Evolutionary conservation across 768 basidiomycete genomes (phyloP).

Genomic region (Lactifluus hygrophoroides): DNA sequence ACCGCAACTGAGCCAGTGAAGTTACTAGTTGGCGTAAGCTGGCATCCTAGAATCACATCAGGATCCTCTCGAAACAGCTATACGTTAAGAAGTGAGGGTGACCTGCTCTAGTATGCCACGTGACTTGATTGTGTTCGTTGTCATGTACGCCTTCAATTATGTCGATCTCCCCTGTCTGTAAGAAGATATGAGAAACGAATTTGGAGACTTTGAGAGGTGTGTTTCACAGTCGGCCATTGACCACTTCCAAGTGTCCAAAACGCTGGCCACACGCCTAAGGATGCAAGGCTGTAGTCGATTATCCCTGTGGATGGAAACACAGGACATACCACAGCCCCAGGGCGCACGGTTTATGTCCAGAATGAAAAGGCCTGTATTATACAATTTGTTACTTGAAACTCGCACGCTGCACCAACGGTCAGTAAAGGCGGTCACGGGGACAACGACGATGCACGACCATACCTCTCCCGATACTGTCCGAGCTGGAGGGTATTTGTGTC

Average conservation of each 20-base stretch:
- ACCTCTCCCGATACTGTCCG: slow-evolving; percentile 59
- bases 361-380: slow-evolving; percentile 76
- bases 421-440: background rate
- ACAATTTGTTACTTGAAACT: slow-evolving; percentile 53
- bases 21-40: slow-evolving; percentile 41
- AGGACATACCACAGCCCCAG: slow-evolving; percentile 71
- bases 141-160: slow-evolving; percentile 82
- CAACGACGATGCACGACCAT: background rate
- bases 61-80: slow-evolving; percentile 2
- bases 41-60: slow-evolving; percentile 39
- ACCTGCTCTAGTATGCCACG: slow-evolving; percentile 69
- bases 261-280: slow-evolving; percentile 70
- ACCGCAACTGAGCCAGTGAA: slow-evolving; percentile 61
- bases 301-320: background rate
- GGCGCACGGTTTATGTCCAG: slow-evolving; percentile 79
- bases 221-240: slow-evolving; percentile 54
- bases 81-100: background rate
- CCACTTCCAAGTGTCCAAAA: slow-evolving; percentile 64
- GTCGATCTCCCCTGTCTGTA: slow-evolving; percentile 70
- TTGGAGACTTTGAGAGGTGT: background rate
- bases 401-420: slow-evolving; percentile 48
- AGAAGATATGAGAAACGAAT: slow-evolving; percentile 15
- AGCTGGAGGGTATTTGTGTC: slow-evolving; percentile 46
- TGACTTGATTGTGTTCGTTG: slow-evolving; percentile 77
- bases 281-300: background rate